Evolutionary conservation across 2,329 filamentous ascomycete genomes (phyloP).

Genomic region (Aureobasidium sp.): DNA sequence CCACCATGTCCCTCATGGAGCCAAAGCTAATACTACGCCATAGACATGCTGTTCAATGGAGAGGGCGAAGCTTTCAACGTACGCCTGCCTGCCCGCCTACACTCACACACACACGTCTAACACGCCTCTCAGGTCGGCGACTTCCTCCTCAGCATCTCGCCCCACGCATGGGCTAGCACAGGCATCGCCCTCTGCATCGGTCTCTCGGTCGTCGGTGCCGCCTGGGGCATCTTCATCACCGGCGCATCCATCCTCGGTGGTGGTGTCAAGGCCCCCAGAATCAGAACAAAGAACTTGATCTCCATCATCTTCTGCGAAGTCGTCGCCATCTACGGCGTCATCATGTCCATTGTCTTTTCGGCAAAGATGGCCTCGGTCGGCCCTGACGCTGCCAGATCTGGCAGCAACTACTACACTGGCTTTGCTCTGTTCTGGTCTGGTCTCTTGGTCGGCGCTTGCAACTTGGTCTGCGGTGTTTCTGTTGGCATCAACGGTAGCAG

Average conservation of each 20-base stretch:
- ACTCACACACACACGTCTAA: background rate
- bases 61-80: constrained; percentile 95
- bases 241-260: constrained; percentile 95
- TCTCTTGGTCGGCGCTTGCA: constrained; percentile 89
- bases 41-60: constrained; percentile 98
- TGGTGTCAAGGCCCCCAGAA: constrained; percentile 91
- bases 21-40: constrained; percentile 22
- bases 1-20: background rate
- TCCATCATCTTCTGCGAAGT: constrained; percentile 99
- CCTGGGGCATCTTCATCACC: constrained; percentile 99
- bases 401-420: constrained; percentile 84
- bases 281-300: constrained; percentile 98
- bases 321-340: constrained; percentile 98
- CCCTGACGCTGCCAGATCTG: constrained; percentile 61
- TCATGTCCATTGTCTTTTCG: constrained; percentile 98
- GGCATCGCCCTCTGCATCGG: constrained; percentile 94
- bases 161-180: constrained; percentile 84
- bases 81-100: constrained; percentile 29
- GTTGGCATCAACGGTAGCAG: constrained; percentile 98
- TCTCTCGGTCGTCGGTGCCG: constrained; percentile 90
- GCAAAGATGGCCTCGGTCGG: constrained; percentile 68
- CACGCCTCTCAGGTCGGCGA: constrained; percentile 61
- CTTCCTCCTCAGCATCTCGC: constrained; percentile 90
- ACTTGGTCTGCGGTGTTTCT: constrained; percentile 89
- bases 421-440: constrained; percentile 96